These are phyloP conservation scores for Pseudonitzschia multiseries DNA, from an alignment of 108 stramenopile species.

Conservation along the genomic window DNA sequence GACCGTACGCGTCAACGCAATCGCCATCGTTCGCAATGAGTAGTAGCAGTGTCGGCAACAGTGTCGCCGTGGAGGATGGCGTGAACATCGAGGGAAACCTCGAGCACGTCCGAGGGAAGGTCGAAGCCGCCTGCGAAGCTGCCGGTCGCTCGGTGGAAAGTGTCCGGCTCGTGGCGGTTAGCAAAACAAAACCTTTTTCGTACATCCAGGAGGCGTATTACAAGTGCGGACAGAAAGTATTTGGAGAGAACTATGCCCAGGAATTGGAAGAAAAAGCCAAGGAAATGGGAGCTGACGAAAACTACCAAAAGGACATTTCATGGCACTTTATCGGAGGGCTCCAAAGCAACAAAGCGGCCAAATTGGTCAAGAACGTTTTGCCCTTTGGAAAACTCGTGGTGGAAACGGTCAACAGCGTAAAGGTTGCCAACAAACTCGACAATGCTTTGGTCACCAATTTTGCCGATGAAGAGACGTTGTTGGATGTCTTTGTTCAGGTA, in stretches of 20 bases:
- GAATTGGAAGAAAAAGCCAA: constrained; percentile 94
- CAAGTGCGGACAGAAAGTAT: constrained; percentile 86
- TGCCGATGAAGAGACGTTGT: constrained; percentile 29
- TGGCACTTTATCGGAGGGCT: constrained; percentile 98
- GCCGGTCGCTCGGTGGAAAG: constrained; percentile 17
- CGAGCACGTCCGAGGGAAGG: constrained; percentile 25
- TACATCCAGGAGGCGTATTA: constrained; percentile 79
- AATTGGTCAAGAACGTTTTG: constrained; percentile 73
- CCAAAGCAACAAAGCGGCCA: constrained; percentile 94
- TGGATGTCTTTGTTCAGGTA: constrained; percentile 89
- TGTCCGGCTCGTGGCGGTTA: constrained; percentile 87
- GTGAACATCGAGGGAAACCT: constrained; percentile 30
- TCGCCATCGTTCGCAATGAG: constrained; percentile 2
- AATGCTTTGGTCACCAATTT: constrained; percentile 54
- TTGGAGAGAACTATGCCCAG: constrained; percentile 99
- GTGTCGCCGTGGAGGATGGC: not conserved
- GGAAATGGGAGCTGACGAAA: constrained; percentile 50
- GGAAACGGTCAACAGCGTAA: constrained; percentile 89
- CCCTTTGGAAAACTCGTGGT: constrained; percentile 48
- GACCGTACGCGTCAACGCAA: not conserved
- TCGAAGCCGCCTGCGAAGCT: constrained; percentile 25
- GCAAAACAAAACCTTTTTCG: constrained; percentile 93
- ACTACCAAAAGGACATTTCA: constrained; percentile 49
- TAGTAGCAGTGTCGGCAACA: not conserved
- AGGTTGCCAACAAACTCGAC: constrained; percentile 93